These are phyloP conservation scores for Rhododendron simsii DNA, from an alignment of 148 eudicot species.

Conservation along the genomic window DNA sequence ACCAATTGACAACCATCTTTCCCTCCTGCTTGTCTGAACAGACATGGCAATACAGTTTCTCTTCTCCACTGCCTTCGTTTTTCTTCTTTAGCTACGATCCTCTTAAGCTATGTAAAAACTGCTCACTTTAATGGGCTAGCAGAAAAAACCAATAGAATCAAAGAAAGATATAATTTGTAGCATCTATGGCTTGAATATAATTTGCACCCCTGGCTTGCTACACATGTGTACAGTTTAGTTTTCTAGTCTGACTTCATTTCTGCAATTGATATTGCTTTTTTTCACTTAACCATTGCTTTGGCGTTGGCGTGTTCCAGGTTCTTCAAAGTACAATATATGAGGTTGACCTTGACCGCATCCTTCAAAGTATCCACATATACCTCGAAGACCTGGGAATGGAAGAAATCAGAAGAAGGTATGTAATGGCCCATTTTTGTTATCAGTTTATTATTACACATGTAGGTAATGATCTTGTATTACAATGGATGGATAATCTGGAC, in stretches of 20 bases:
- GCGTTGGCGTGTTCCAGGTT: slow-evolving; percentile 51
- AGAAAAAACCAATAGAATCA: background rate
- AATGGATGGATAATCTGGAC: background rate
- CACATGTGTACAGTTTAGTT: background rate
- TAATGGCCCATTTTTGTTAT: background rate
- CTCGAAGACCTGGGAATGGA: slow-evolving; percentile 98
- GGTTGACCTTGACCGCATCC: slow-evolving; percentile 92
- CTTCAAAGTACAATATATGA: slow-evolving; percentile 92
- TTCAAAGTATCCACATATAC: slow-evolving; percentile 92
- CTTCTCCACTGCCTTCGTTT: background rate
- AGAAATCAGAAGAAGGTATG: slow-evolving; percentile 93
- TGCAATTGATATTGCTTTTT: background rate
- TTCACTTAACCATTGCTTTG: slow-evolving; percentile 6
- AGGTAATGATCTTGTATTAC: background rate
- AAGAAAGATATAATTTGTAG: background rate
- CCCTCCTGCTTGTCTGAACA: background rate
- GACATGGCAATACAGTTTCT: background rate
- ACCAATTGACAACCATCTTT: background rate
- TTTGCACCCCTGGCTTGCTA: background rate
- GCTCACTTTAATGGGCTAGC: background rate
- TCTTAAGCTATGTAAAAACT: background rate
- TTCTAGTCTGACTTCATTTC: background rate
- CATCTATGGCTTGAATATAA: background rate
- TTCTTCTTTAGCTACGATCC: background rate
- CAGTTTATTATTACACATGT: background rate